Base-by-base conservation (phyloP, 148 eudicot species). In the Amaranthus palmeri region DNA sequence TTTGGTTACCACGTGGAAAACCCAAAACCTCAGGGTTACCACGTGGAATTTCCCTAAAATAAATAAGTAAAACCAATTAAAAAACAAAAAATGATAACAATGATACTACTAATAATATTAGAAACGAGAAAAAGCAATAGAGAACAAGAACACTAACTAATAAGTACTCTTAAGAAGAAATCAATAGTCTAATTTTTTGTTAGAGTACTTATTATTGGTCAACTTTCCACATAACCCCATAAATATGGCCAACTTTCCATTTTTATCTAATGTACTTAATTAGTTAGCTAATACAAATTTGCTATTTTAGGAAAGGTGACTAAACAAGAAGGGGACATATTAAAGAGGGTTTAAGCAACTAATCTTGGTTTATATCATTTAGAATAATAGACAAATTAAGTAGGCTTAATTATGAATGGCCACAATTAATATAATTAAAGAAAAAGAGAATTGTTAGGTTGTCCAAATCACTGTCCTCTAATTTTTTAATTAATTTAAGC, bases 311-410 rank as follows among this genome's bases (percentile, higher is more conserved):
- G 73, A 5, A 49, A 50, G 49, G 36, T 36, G 54, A 47, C 18
- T 15, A 41, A 65, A 44, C 66, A 77, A 10, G 13, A 63, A 44
- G 56, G 65, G 44, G 36, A 25, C 65, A 57, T 57, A 59, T 67
- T n/a, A n/a, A 47, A 7, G 36, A 25, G 11, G 46, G 46, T 65
- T 72, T 72, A 73, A 72, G 73, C 65, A 59, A 72, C 81, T 73
- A 78, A 73, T 73, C 81, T 67, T 72, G 45, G 71, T 77, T 69
- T 66, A 44, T 49, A 47, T 52, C 10, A 51, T 45, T 77, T 65
- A 65, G 11, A 65, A 17, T 70, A 72, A 71, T 72, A n/a, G 70
- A 18, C 17, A 65, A 72, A 62, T 40, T 56, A 4, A 58, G 47
- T 10, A 41, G 60, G 60, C 57, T 78, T 78, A 72, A 72, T 78